phyloP scores from a whole-genome alignment of 805 yeast genomes.

The Candida piceae region DNA sequence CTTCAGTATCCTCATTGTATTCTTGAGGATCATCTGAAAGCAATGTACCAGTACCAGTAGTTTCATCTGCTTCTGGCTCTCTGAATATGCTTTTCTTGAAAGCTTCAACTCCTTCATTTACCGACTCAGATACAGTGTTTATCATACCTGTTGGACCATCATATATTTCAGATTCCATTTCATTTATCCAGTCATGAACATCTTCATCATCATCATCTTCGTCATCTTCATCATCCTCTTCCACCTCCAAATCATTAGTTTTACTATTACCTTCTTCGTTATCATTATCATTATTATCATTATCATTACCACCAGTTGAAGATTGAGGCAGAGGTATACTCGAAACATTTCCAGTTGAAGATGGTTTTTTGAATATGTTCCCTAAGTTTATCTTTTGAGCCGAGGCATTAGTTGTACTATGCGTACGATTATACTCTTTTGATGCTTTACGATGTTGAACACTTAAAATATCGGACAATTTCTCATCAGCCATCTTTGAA shows the following conservation, averaged over 20 bases:
- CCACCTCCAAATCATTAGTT: too few relatives aligned
- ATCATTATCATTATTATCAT: neutral
- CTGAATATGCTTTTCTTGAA: constrained; percentile 20
- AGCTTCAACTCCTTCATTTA: constrained; percentile 21
- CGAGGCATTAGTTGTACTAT: too few relatives aligned
- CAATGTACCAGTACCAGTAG: too few relatives aligned
- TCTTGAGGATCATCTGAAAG: too few relatives aligned
- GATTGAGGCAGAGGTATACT: neutral
- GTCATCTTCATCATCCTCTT: neutral
- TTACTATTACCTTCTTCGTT: too few relatives aligned
- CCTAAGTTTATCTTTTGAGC: too few relatives aligned
- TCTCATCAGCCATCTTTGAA: constrained; percentile 13
- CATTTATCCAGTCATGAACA: constrained; percentile 47
- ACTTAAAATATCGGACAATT: constrained; percentile 21
- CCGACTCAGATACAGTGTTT: constrained; percentile 52
- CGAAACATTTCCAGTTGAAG: neutral
- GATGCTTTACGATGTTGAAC: constrained; percentile 34
- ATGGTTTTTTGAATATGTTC: neutral
- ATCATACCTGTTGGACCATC: constrained; percentile 73
- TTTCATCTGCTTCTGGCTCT: constrained; percentile 1
- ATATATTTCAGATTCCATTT: constrained; percentile 33
- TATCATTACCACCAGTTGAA: neutral
- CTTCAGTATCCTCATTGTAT: neutral
- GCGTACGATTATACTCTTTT: constrained; percentile 31
- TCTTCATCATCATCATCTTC: constrained; percentile 4